A percentile compares a stretch with the other conserved stretches of the same genome.
phyloP scores from a whole-genome alignment of 2,329 filamentous ascomycete species.

The Paecilomyces formosus region DNA sequence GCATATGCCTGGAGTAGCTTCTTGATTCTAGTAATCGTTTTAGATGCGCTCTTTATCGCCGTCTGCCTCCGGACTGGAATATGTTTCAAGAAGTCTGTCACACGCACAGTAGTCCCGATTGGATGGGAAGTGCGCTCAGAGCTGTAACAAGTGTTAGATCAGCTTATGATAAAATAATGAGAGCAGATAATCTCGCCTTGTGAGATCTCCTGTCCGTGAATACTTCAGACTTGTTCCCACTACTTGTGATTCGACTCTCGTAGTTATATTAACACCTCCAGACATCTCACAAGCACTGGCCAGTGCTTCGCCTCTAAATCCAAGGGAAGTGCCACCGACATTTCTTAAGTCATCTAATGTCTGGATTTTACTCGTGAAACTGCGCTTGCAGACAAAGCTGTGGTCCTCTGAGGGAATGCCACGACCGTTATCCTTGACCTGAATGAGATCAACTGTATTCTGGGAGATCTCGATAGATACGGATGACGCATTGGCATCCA shows the following conservation, averaged over 20 bases:
- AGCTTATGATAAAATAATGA: background rate
- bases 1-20: conserved; percentile 52
- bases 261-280: conserved; percentile 45
- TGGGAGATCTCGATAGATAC: conserved; percentile 51
- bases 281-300: conserved; percentile 55
- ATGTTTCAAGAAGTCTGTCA: conserved; percentile 49
- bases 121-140: conserved; percentile 44
- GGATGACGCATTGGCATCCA: conserved; percentile 54
- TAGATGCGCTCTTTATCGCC: conserved; percentile 44
- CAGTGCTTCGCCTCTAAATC: conserved; percentile 59
- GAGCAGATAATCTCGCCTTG: conserved; percentile 26
- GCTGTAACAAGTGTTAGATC: conserved; percentile 9
- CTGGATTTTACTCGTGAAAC: conserved; percentile 59
- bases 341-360: conserved; percentile 48
- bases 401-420: conserved; percentile 53
- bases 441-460: conserved; percentile 55
- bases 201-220: conserved; percentile 42
- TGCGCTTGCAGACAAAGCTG: conserved; percentile 46
- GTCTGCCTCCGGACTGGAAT: conserved; percentile 55
- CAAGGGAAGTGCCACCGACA: conserved; percentile 50
- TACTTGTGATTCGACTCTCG: conserved; percentile 50
- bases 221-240: conserved; percentile 47
- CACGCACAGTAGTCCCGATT: conserved; percentile 53
- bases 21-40: conserved; percentile 45
- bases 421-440: conserved; percentile 57